These are phyloP conservation scores for Phalaenopsis aphrodite DNA, from an alignment of 106 monocot species.

Conservation along the genomic window DNA sequence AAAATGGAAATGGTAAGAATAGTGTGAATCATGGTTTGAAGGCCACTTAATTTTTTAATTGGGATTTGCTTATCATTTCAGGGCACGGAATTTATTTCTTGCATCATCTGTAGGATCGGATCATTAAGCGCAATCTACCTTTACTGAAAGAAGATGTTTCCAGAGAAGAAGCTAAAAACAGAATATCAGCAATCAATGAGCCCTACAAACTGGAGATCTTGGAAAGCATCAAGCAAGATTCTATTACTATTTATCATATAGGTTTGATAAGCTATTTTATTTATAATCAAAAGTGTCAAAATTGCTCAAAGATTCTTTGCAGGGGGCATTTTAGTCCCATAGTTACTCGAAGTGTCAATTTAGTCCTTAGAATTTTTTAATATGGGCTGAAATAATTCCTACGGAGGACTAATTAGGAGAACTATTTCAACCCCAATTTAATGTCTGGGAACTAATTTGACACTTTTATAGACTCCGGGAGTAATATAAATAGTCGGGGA, in stretches of 20 bases:
- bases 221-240: slow-evolving; percentile 80
- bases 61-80: slow-evolving; percentile 65
- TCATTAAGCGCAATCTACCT: slow-evolving; percentile 77
- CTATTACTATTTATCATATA: slow-evolving; percentile 90
- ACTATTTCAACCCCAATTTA: too few relatives aligned
- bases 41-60: slow-evolving; percentile 13
- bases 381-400: too few relatives aligned
- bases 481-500: too few relatives aligned
- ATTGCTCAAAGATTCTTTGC: too few relatives aligned
- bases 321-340: too few relatives aligned
- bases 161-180: slow-evolving; percentile 74
- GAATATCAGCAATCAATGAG: slow-evolving; percentile 75
- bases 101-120: slow-evolving; percentile 93
- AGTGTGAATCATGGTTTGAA: neutral
- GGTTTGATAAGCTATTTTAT: slow-evolving; percentile 25
- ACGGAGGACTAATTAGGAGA: too few relatives aligned
- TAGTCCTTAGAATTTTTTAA: too few relatives aligned
- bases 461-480: too few relatives aligned
- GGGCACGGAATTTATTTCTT: slow-evolving; percentile 75
- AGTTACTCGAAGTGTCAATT: too few relatives aligned
- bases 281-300: too few relatives aligned
- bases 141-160: slow-evolving; percentile 89
- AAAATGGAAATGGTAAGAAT: slow-evolving; percentile 89
- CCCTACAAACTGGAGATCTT: slow-evolving; percentile 96
- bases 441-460: too few relatives aligned